These are phyloP conservation scores for Rhododendron williamsianum DNA, from an alignment of 148 eudicot species.

Conservation along the genomic window DNA sequence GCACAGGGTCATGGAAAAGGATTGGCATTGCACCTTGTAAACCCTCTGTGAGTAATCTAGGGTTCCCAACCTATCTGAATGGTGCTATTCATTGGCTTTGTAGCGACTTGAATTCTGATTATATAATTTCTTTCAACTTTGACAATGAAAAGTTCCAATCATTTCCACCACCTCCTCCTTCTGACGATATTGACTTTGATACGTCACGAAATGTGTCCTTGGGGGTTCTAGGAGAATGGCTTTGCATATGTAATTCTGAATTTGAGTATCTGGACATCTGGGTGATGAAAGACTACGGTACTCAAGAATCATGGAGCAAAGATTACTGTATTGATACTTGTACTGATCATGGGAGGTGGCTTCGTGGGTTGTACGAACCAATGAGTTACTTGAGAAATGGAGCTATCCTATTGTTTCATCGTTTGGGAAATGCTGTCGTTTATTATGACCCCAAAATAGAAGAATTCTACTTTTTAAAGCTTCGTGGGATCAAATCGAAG, in stretches of 20 bases:
- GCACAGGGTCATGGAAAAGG: slow-evolving; percentile 10
- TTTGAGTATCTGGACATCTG: slow-evolving; percentile 1
- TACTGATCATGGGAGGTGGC: not conserved
- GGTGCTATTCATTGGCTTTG: slow-evolving; percentile 12
- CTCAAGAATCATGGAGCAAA: slow-evolving; percentile 19
- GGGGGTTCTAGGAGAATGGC: not conserved
- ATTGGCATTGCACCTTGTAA: not conserved
- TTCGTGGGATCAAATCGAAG: not conserved
- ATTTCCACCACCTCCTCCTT: slow-evolving; percentile 5
- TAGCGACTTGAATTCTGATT: not conserved
- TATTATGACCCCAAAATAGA: slow-evolving; percentile 9
- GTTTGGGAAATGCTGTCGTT: not conserved
- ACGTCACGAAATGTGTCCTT: no score
- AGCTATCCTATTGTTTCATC: not conserved
- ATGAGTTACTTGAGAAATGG: slow-evolving; percentile 1
- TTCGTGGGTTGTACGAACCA: not conserved
- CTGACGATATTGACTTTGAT: no score
- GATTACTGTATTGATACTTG: slow-evolving; percentile 2
- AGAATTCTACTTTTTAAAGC: not conserved
- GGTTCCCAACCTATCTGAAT: not conserved
- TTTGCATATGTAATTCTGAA: not conserved
- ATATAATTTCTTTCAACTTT: slow-evolving; percentile 15
- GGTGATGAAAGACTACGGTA: slow-evolving; percentile 20
- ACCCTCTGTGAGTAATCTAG: no score
- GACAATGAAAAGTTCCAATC: slow-evolving; percentile 18